Percentiles rank a stretch among this genome's conserved stretches.
phyloP scores from a whole-genome alignment of 2,329 filamentous ascomycete genomes.

The Neobulgaria alba region DNA sequence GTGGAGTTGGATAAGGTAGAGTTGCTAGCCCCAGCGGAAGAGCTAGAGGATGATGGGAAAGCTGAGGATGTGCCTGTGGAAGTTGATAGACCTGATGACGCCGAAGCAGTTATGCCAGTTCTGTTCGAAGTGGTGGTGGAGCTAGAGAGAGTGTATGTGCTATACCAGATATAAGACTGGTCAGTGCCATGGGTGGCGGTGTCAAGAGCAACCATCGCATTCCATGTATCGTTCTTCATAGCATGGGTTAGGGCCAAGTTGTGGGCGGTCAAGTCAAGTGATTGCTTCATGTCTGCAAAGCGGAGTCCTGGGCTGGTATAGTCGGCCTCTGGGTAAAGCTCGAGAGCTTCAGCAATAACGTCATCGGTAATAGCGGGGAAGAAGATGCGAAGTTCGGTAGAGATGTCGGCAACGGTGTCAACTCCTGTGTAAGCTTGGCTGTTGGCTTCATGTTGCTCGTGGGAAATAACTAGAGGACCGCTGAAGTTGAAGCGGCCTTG shows the following conservation, averaged over 20 bases:
- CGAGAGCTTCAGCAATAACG: constrained; percentile 25
- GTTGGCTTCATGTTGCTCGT: constrained; percentile 31
- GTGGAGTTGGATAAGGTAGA: constrained; percentile 7
- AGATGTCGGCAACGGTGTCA: constrained; percentile 28
- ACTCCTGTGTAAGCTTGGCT: constrained; percentile 25
- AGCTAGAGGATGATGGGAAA: neutral
- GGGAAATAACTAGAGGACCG: constrained; percentile 30
- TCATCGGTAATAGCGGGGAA: constrained; percentile 31
- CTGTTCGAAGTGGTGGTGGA: constrained; percentile 6
- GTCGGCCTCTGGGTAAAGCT: constrained; percentile 28
- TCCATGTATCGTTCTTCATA: constrained; percentile 31
- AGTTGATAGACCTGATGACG: too few relatives aligned
- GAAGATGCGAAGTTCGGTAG: constrained; percentile 26
- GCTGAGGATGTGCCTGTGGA: constrained; percentile 8
- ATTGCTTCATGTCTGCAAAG: constrained; percentile 31
- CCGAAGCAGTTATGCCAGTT: constrained; percentile 6
- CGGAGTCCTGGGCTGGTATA: constrained; percentile 30
- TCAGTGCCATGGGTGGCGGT: constrained; percentile 30
- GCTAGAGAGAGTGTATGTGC: constrained; percentile 20
- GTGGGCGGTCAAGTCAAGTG: constrained; percentile 29
- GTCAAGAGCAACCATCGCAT: constrained; percentile 28
- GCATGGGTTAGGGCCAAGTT: constrained; percentile 30
- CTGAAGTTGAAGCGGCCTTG: constrained; percentile 31
- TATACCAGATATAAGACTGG: constrained; percentile 31
- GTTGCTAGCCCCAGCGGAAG: neutral